Evolutionary conservation across 2,329 filamentous ascomycete species (phyloP), one percentile per base, ranked within the genome.

Genomic region (Lecanicillium sp.): DNA sequence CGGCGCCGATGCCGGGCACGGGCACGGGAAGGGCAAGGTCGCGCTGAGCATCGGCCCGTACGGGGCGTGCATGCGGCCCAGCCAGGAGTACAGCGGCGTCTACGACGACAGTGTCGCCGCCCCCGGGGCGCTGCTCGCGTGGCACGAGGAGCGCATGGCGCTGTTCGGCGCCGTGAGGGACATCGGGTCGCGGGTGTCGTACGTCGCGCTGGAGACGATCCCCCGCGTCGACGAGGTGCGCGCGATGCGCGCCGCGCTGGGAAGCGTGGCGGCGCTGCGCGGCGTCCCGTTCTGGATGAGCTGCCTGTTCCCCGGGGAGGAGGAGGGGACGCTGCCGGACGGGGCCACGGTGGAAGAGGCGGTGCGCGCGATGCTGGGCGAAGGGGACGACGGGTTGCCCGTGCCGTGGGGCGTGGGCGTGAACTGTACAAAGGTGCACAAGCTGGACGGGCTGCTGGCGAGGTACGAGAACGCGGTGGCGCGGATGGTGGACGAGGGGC

Each of bases 341-440:
- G 79, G 79, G 2, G 75, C 66, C 52, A 61, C 58, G 3, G 64
- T 65, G 2, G 60, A 63, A 19, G 53, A 58, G 5, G 61, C 64
- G 5, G 58, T 69, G 14, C 52, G 56, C 11, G 61, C 64, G 5
- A 70, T 73, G 68, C 58, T 75, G 3, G 60, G 62, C 29, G 57
- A 54, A 0, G 17, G 24, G 12, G n/a, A 42, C 48, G 1, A 60
- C 5, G 56, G 58, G 1, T 12, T 41, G 1, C 55, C 52, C 4
- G 52, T 62, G 3, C 82, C 82, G 0, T 82, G 77, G 75, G 82
- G 77, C 0, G 71, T 87, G 20, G 83, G 83, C 2, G 74, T 86
- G 57, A 86, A 86, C 62, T 86, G 83, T 61, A 86, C 75, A 30
- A 85, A 83, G 60, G 73, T 86, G 27, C 70, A 74, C 42, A 81